Evolutionary conservation across 2,329 filamentous ascomycete species (phyloP), one percentile per base, ranked within the genome.

Genomic region (Sarocladiaceae sp.): DNA sequence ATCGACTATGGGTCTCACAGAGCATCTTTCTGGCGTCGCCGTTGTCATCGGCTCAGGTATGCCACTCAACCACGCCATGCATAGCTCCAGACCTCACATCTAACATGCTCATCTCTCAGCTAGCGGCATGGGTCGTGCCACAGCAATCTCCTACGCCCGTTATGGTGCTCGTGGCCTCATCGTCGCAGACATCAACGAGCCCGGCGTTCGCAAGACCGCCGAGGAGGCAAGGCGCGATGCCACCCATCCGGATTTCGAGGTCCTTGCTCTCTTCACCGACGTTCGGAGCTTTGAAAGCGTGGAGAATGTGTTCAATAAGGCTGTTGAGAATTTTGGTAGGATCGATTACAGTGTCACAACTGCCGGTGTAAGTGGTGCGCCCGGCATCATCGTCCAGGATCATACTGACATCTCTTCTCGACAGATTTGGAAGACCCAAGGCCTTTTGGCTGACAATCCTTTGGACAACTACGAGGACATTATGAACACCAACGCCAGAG

Each of bases 401-500:
- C n/a, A n/a, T n/a, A n/a, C n/a, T n/a, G n/a, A n/a, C n/a, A n/a
- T n/a, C n/a, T n/a, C n/a, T n/a, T n/a, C n/a, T n/a, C n/a, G n/a
- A n/a, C n/a, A n/a, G 35, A 37, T 37, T 17, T 58, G 59, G 1
- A 62, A 69, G 25, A 62, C 59, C 13, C 62, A 63, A 1, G 80
- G 77, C 0, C 71, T 78, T 51, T 68, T 79, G 52, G 59, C 72
- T 35, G 63, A 66, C 1, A 66, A 75, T n/a, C 35, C 35, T n/a
- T n/a, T 37, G 48, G 66, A 67, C 1, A 75, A 79, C 39, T 83
- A 78, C 70, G 60, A 73, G 36, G 66, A 68, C 6, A 68, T 83
- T 1, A 57, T 83, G 3, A 69, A 74, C 52, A 65, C 82, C 40
- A 79, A 84, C 55, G 68, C 81, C 17, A 74, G 73, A 37, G 81